Base-by-base conservation (phyloP, 2,329 filamentous ascomycete genomes). In the Monosporascus sp. region DNA sequence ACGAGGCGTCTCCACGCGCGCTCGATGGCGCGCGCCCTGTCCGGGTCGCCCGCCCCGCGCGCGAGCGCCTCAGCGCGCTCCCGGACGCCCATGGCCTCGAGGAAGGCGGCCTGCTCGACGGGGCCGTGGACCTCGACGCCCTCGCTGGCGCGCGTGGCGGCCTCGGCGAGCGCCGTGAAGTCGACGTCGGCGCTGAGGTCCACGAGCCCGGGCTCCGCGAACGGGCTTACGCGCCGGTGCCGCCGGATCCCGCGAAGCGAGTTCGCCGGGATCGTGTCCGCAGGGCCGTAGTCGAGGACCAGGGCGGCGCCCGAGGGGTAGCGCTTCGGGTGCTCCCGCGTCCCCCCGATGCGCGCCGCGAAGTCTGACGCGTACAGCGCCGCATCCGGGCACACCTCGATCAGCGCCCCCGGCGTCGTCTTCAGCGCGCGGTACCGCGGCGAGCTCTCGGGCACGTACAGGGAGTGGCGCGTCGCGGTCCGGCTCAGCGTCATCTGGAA, bases 101-200 rank as follows among this genome's bases (percentile, higher is more conserved):
- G 72, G 70, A 96, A 99, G 40, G 80, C 76, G 0, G 84, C 90
- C 72, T 99, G 94, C 57, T 91, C 84, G 1, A 96, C 86, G 0
- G 94, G 94, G 0, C 94, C 94, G 65, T 97, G 92, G 7, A 96
- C 89, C 70, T 99, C 94, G 4, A 97, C 85, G 2, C 86, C 87
- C 1, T 86, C 80, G 59, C 87, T 92, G 0, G 89, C 88, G 40
- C 80, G 75, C 46, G 89, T 79, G 0, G 92, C 92, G 1, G 88
- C 79, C 67, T 97, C 92, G 0, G 91, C 92, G 1, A 99, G 74
- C 11, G 87, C 91, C 0, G 83, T 81, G 67, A 99, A 99, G 70
- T 99, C 94, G 1, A 99, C 94, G 66, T 99, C 93, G 1, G 89
- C 93, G 60, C 86, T 91, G 22, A 99, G 77, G 67, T 99, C 94